A percentile compares a stretch with the other conserved stretches of the same genome.
phyloP scores from a whole-genome alignment of 2,329 filamentous ascomycete genomes.

The Exophiala calicioides region DNA sequence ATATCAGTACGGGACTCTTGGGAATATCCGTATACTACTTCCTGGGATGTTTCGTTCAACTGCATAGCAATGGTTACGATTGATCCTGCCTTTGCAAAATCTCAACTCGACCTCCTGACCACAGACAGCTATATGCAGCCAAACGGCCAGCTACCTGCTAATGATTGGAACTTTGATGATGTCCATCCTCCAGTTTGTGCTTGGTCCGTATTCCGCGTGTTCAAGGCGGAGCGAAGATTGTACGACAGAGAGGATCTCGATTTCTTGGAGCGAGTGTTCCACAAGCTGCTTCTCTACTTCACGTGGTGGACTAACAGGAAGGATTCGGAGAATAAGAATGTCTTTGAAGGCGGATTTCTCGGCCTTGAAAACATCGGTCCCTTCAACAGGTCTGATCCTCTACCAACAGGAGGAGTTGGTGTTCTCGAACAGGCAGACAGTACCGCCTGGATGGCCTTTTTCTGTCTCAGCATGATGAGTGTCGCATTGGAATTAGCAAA shows the following conservation, averaged over 20 bases:
- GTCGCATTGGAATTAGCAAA: constrained; percentile 94
- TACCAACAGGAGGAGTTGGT: constrained; percentile 91
- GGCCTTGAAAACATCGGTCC: constrained; percentile 96
- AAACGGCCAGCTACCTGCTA: constrained; percentile 90
- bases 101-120: constrained; percentile 93
- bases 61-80: constrained; percentile 96
- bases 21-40: constrained; percentile 98
- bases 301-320: constrained; percentile 99
- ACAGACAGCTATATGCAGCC: constrained; percentile 99
- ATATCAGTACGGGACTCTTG: constrained; percentile 97
- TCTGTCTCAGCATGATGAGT: constrained; percentile 94
- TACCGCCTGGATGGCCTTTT: constrained; percentile 99
- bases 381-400: constrained; percentile 93
- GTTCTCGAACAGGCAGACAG: constrained; percentile 95
- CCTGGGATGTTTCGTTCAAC: constrained; percentile 96
- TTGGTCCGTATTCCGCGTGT: constrained; percentile 91
- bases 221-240: constrained; percentile 98
- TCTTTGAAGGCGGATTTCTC: constrained; percentile 94
- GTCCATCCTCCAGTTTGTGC: constrained; percentile 96
- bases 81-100: constrained; percentile 96
- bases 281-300: constrained; percentile 93
- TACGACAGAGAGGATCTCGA: constrained; percentile 93
- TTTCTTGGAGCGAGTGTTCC: constrained; percentile 93
- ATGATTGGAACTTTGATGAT: constrained; percentile 97
- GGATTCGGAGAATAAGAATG: constrained; percentile 90